Percentiles rank a stretch among this genome's conserved stretches.
phyloP scores from a whole-genome alignment of 176 grass and related monocot genomes.

The Oryza officinalis region DNA sequence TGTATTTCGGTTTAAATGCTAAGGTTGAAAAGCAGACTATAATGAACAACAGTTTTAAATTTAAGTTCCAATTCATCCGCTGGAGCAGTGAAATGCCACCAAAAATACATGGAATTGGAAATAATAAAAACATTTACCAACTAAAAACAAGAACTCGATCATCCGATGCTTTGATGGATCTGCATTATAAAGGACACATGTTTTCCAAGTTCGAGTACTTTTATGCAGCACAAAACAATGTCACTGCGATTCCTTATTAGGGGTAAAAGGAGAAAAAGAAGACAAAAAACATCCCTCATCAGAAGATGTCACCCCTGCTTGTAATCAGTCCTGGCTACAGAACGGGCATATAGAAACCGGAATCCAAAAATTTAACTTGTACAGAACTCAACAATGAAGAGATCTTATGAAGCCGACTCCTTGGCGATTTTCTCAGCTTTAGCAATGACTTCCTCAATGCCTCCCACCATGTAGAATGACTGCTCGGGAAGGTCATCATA shows the following conservation, averaged over 20 bases:
- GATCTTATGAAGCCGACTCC: constrained; percentile 61
- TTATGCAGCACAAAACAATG: constrained; percentile 31
- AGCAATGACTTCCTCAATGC: constrained; percentile 91
- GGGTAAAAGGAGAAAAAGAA: constrained; percentile 6
- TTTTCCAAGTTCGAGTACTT: constrained; percentile 13
- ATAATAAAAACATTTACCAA: not conserved
- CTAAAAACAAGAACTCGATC: constrained; percentile 33
- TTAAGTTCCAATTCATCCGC: too few species aligned
- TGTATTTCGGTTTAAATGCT: too few species aligned
- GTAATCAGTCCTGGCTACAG: constrained; percentile 48
- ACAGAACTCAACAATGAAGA: constrained; percentile 26
- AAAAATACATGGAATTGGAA: not conserved
- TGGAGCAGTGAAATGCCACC: too few species aligned
- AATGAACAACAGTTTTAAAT: too few species aligned
- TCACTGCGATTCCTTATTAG: constrained; percentile 55
- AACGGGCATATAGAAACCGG: constrained; percentile 37
- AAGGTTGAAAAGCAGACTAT: too few species aligned
- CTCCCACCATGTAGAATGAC: constrained; percentile 93
- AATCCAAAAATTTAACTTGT: constrained; percentile 71
- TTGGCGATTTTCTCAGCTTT: constrained; percentile 89
- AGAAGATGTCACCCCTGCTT: constrained; percentile 52
- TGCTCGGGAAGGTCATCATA: constrained; percentile 88
- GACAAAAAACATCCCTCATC: constrained; percentile 48
- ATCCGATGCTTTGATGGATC: constrained; percentile 22
- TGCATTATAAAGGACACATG: constrained; percentile 35